Base-by-base conservation (phyloP, 352 stramenopile genomes). In the Phytophthora citricola region DNA sequence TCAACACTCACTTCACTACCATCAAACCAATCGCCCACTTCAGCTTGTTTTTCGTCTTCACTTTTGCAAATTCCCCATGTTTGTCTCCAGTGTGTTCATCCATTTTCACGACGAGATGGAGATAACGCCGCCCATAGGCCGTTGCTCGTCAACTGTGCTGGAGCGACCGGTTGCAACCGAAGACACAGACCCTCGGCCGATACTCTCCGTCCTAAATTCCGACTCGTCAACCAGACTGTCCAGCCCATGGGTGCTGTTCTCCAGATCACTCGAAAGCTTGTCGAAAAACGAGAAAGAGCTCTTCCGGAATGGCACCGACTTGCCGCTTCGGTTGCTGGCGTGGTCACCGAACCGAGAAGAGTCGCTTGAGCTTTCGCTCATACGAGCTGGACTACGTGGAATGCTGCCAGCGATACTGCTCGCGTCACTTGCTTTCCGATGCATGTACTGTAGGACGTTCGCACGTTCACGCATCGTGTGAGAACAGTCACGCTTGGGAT, bases 251-350 rank as follows among this genome's bases (percentile, higher is more conserved):
- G 81, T 53, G 20, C 75, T 77, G 40, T 52, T 85, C 36, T 92
- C 84, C 7, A 92, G 46, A 49, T 95, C 88, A 32, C 74, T 84
- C 34, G 88, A 92, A 27, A 95, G 78, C 59, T 93, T 92, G 53
- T 94, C 88, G 41, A 95, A 93, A 57, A 95, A 95, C 31, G 86
- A 93, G 47, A 95, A 95, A 41, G 88, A 95, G 56, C 87, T 84
- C 61, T 91, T 93, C 29, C 85, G 82, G 63, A 65, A 84, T 24
- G 43, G 61, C 54, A 56, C 53, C 15, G 75, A 76, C 61, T 77
- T 85, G 45, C 55, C 66, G 20, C 80, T 89, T 53, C 80, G 75
- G 40, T 62, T 85, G 31, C 75, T 88, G 17, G 77, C 66, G 17
- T 81, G 73, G 20, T 93, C 85, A 5, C 54, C 63, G 22, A 79